These are phyloP conservation scores for Glebionis coronaria DNA, from an alignment of 129 eudicot genomes.

Conservation along the genomic window DNA sequence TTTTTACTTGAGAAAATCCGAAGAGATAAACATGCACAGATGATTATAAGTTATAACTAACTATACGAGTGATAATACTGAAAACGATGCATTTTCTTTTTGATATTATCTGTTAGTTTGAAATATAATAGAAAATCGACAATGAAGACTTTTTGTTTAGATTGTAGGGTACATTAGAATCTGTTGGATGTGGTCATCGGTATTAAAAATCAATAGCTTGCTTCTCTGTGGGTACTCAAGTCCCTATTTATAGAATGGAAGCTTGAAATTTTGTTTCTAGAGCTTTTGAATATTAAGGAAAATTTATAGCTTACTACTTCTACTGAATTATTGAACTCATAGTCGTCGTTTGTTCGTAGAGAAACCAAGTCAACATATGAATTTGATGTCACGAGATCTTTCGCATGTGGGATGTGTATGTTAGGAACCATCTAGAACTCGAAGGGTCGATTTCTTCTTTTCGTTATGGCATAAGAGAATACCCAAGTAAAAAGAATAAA, in stretches of 20 bases:
- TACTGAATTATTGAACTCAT: slow-evolving; percentile 1
- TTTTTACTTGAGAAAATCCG: too few relatives aligned
- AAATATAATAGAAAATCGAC: background rate
- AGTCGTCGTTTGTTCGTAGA: background rate
- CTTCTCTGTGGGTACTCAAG: background rate
- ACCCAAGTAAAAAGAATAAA: too few relatives aligned
- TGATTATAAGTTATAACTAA: too few relatives aligned
- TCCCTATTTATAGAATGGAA: background rate
- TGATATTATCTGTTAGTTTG: background rate
- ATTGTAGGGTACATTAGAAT: background rate
- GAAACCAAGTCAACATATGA: background rate
- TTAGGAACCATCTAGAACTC: background rate
- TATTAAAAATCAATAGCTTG: background rate
- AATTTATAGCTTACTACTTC: background rate
- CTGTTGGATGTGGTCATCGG: background rate
- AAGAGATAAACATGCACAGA: too few relatives aligned
- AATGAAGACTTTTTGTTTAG: background rate
- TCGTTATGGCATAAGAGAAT: background rate
- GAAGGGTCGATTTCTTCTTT: background rate
- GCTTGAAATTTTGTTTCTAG: background rate
- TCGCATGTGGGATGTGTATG: background rate
- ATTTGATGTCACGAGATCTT: slow-evolving; percentile 7
- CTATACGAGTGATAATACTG: background rate
- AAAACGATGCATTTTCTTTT: background rate
- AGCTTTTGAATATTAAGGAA: background rate